Conservation (phyloP, 2,329 filamentous ascomycete species). For the Sarocladium kiliense region DNA sequence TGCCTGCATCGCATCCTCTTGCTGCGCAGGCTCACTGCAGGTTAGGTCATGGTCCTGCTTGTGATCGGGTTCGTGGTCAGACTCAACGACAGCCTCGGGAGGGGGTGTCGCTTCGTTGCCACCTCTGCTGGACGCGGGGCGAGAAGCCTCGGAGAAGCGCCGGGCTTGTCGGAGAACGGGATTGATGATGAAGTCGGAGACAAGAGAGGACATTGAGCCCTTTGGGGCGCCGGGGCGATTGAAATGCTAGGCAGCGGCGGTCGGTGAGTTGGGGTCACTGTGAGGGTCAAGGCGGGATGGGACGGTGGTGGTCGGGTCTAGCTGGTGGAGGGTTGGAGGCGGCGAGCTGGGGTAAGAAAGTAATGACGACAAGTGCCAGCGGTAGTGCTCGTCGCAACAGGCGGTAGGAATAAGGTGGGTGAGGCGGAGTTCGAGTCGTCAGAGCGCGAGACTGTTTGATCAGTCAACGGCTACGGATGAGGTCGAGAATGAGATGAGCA, state of each 20-base stretch:
- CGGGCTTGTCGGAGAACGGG: conserved; percentile 62
- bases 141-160: conserved; percentile 51
- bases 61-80: conserved; percentile 13
- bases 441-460: background rate
- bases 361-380: background rate
- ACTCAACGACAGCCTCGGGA: conserved; percentile 22
- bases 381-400: too few species aligned
- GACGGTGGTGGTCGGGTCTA: background rate
- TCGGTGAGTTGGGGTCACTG: background rate
- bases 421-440: background rate
- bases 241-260: background rate
- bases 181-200: conserved; percentile 61
- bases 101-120: conserved; percentile 17
- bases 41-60: background rate
- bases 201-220: conserved; percentile 53
- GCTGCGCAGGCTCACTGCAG: conserved; percentile 9
- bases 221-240: conserved; percentile 10
- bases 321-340: background rate
- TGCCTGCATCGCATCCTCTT: conserved; percentile 17
- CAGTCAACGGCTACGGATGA: background rate
- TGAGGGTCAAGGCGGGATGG: background rate
- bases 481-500: background rate
- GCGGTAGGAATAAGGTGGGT: too few species aligned
- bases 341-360: background rate
- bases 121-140: conserved; percentile 30